Base-by-base conservation (phyloP, 2,329 filamentous ascomycete genomes). In the Nectriaceae sp. region DNA sequence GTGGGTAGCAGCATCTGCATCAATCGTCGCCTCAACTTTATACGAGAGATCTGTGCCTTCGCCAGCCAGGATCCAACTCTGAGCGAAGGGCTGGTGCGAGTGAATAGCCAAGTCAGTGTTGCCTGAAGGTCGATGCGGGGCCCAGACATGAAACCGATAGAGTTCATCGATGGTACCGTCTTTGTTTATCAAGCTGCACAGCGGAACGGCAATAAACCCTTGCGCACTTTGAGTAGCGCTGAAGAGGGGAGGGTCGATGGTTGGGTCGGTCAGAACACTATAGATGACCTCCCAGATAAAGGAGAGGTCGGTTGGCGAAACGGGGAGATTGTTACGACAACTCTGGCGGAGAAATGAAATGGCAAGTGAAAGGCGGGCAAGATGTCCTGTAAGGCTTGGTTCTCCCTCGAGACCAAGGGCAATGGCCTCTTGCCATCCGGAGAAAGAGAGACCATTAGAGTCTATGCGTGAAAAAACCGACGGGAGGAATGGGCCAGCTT, bases 11-110 rank as follows among this genome's bases (percentile, higher is more conserved):
- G 43, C 41, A 1, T 26, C 42, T 0, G 35, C 13, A 11, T 57
- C 44, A 1, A 47, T 38, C 13, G 52, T 57, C 1, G 47, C 46
- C 21, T 61, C 52, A 2, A 63, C 62, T 3, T 62, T 29, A 42
- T 65, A 70, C 8, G 50, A 48, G 38, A 61, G 57, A 46, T 71
- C 65, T 5, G n/a, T 54, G 2, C 63, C 67, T 43, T 66, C 49
- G 10, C 69, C 70, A 1, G 64, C 64, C 11, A 72, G 53, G 8
- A 70, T 59, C 68, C 69, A 72, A 47, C 67, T 69, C 47, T 70
- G 66, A 0, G 57, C 67, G 44, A 64, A 67, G 1, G 63, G 47
- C 42, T 71, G 67, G 38, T 72, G 69, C 2, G 65, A 65, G 45
- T 70, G 69, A 13, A 71, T 53, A 2, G 50, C 49, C 11, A 65